Evolutionary conservation across 2,329 filamentous ascomycete genomes (phyloP), one percentile per base, ranked within the genome.

Genomic region (Fusarium scirpi): DNA sequence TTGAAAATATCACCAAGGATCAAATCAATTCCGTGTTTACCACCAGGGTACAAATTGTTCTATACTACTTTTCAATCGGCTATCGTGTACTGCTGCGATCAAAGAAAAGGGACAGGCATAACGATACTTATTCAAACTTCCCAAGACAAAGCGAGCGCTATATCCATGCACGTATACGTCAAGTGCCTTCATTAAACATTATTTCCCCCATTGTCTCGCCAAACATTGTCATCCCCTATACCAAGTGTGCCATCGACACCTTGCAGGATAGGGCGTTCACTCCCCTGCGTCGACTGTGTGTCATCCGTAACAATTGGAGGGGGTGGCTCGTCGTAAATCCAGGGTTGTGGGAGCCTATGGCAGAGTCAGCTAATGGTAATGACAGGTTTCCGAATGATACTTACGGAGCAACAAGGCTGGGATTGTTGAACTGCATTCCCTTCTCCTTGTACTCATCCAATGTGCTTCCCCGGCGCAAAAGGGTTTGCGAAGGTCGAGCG

Each of bases 351-450:
- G n/a, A 94, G 82, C 24, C 89, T 91, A 61, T 41, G 22, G 34
- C n/a, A 4, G 12, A 16, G 44, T 76, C 34, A 65, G 57, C 51
- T 74, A 55, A 73, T 67, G 30, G 43, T 16, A 48, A 51, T 18
- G 20, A 10, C 11, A 20, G 10, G 8, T 10, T n/a, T 15, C 13
- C 8, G 4, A n/a, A 1, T 16, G 8, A 13, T 54, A 86, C 89
- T 84, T 84, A 91, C 84, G 90, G 90, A 32, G 84, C 81, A 6
- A 90, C 83, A 13, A 97, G 81, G 77, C 89, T 95, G 4, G 93
- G 93, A 73, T 95, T 96, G 51, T 94, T 83, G 79, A 94, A 97
- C 49, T 83, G 84, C 78, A 90, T 77, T 0, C 90, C 92, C 74
- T 87, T 88, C 76, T 95, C 92, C 64, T 87, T 86, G 62, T 88